Percentiles rank a stretch among this genome's conserved stretches.
Evolutionary conservation across 2,329 filamentous ascomycete genomes (phyloP).

Genomic region (Talaromyces sp.): DNA sequence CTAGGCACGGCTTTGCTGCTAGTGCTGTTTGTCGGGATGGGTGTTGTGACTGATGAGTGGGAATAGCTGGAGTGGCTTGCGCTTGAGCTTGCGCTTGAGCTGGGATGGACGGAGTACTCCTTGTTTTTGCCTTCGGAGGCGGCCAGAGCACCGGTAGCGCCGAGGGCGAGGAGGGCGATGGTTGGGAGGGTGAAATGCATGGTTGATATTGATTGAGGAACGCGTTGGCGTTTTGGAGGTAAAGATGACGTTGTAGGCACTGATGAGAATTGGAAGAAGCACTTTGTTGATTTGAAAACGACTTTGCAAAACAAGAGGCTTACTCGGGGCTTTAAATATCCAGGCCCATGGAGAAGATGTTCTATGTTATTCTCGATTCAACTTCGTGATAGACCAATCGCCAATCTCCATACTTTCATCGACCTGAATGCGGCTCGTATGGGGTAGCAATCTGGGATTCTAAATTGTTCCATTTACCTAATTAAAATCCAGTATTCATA

Average conservation of each 20-base stretch:
- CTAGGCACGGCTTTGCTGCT: not conserved
- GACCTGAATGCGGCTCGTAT: not conserved
- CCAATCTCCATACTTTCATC: not conserved
- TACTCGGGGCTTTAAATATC: not conserved
- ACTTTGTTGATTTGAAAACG: not conserved
- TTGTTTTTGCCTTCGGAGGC: slow-evolving; percentile 16
- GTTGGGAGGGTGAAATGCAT: slow-evolving; percentile 29
- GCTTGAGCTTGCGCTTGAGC: not conserved
- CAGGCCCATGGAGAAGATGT: no score
- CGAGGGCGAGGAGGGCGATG: slow-evolving; percentile 23
- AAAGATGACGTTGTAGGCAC: not conserved
- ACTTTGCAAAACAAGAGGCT: not conserved
- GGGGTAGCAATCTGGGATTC: not conserved
- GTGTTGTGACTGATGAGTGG: slow-evolving; percentile 3
- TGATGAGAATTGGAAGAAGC: not conserved
- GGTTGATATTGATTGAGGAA: slow-evolving; percentile 13
- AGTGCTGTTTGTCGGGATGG: slow-evolving; percentile 6
- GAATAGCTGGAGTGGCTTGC: not conserved
- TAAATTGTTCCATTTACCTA: not conserved
- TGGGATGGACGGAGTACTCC: slow-evolving; percentile 19
- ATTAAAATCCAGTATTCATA: not conserved
- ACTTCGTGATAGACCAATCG: not conserved
- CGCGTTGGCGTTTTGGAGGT: not conserved
- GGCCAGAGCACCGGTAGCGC: slow-evolving; percentile 21
- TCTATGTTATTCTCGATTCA: not conserved